Conservation (phyloP, 768 basidiomycete genomes). For the Lentinula aciculospora region DNA sequence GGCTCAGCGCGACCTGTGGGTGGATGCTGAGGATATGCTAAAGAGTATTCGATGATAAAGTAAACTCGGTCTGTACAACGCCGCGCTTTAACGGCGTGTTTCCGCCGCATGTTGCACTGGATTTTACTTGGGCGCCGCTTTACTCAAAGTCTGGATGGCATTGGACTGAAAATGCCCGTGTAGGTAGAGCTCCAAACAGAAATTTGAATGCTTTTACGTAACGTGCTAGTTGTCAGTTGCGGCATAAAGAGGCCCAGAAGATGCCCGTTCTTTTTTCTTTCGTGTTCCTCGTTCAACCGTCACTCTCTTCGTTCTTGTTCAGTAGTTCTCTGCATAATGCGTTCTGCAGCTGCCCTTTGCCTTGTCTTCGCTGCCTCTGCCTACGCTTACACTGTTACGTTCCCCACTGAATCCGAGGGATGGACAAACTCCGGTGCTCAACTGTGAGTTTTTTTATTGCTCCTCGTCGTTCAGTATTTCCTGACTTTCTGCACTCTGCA, state of each 20-base stretch:
- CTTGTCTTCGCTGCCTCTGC: conserved; percentile 49
- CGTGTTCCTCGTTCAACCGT: conserved; percentile 5
- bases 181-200: background rate
- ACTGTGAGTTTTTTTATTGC: conserved; percentile 21
- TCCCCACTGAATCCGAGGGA: conserved; percentile 34
- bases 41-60: conserved; percentile 12
- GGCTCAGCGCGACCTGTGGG: conserved; percentile 80
- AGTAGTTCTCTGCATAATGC: conserved; percentile 31
- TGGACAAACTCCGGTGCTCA: conserved; percentile 59
- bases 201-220: background rate
- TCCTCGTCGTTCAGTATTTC: background rate
- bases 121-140: background rate
- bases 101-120: background rate
- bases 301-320: conserved; percentile 1
- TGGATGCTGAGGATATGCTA: conserved; percentile 60
- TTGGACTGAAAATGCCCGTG: background rate
- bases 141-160: background rate
- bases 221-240: background rate
- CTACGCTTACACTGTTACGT: conserved; percentile 57
- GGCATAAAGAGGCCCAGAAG: background rate
- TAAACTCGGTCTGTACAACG: background rate
- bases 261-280: background rate
- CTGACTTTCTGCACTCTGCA: conserved; percentile 2
- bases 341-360: conserved; percentile 32
- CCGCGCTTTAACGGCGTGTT: background rate